Conservation (phyloP, 208 protist species). For the Acanthamoeba culbertsoni region DNA sequence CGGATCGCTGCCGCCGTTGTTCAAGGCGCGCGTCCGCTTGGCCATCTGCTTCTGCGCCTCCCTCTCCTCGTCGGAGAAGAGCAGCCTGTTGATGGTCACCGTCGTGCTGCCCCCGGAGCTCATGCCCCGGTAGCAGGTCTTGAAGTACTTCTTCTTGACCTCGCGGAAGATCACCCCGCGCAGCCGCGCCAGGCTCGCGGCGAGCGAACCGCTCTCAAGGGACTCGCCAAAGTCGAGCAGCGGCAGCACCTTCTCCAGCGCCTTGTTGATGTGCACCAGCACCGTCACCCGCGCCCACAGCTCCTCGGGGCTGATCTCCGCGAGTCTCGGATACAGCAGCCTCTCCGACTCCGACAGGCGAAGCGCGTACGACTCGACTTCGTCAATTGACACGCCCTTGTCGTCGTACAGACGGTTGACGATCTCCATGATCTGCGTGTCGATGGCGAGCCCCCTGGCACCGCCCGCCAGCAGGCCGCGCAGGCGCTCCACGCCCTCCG, state of each 20-base stretch:
- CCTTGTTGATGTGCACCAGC: background rate
- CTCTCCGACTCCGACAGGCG: background rate
- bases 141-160: conserved; percentile 46
- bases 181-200: background rate
- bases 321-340: conserved; percentile 2
- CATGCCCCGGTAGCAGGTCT: background rate
- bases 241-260: background rate
- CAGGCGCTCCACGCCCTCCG: background rate
- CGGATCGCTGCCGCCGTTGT: background rate
- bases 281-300: background rate
- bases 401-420: background rate
- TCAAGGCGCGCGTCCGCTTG: background rate
- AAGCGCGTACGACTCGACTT: background rate
- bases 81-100: background rate
- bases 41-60: background rate
- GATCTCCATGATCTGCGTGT: background rate
- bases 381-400: background rate
- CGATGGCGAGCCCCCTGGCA: background rate
- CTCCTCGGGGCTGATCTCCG: background rate
- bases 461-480: background rate
- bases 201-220: background rate
- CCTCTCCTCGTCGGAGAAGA: background rate
- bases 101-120: background rate
- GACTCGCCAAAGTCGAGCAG: background rate
- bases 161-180: conserved; percentile 10